phyloP scores from a whole-genome alignment of 768 basidiomycete genomes.

The Cystobasidiopsis lactophilus region DNA sequence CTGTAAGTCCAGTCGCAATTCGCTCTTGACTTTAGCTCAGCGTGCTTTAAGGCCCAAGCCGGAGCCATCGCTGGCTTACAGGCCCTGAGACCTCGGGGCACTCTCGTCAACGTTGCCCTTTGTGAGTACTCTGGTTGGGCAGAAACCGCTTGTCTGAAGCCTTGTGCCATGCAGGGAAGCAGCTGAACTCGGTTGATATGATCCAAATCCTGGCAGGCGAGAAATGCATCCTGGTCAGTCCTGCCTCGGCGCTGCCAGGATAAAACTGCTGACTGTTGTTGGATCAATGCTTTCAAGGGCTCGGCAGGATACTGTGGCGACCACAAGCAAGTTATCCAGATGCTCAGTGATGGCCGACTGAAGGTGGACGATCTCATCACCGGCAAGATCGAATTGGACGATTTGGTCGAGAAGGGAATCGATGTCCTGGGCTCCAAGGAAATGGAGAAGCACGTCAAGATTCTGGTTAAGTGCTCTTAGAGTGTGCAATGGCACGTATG shows the following conservation, averaged over 20 bases:
- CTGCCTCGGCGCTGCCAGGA: too few relatives aligned
- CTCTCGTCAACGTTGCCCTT: constrained; percentile 29
- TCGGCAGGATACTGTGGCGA: constrained; percentile 28
- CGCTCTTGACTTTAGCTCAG: too few relatives aligned
- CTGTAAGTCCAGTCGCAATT: constrained; percentile 13
- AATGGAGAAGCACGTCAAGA: constrained; percentile 30
- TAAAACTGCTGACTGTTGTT: too few relatives aligned
- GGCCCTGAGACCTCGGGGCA: constrained; percentile 28
- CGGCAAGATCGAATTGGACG: constrained; percentile 27
- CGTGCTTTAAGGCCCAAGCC: constrained; percentile 22
- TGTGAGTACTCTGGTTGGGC: constrained; percentile 23
- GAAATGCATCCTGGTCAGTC: constrained; percentile 27
- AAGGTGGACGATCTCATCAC: constrained; percentile 30
- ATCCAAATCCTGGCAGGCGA: constrained; percentile 27
- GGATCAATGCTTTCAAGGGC: too few relatives aligned
- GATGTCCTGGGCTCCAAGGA: constrained; percentile 27
- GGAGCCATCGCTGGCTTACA: constrained; percentile 26
- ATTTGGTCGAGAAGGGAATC: constrained; percentile 31
- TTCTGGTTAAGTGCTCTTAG: constrained; percentile 21
- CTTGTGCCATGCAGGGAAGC: too few relatives aligned
- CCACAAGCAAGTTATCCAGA: constrained; percentile 28
- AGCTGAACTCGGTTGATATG: constrained; percentile 21
- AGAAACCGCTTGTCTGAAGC: too few relatives aligned
- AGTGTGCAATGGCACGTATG: too few relatives aligned
- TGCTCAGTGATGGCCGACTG: constrained; percentile 28